phyloP scores from a whole-genome alignment of 768 basidiomycete species.

The Leccinum barrowsii region DNA sequence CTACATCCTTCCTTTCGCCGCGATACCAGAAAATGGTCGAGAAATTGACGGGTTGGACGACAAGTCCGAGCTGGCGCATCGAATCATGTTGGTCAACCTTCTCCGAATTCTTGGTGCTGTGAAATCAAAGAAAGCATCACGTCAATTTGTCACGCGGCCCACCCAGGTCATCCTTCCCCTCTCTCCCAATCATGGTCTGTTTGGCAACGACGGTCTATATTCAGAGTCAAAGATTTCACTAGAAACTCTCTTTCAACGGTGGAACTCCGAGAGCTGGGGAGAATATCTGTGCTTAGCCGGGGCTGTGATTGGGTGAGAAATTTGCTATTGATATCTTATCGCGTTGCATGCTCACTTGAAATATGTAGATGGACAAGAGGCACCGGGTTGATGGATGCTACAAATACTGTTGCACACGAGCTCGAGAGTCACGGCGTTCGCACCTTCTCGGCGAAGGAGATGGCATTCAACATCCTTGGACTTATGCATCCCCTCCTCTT shows the following conservation, averaged over 20 bases:
- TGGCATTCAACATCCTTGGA: slow-evolving; percentile 99
- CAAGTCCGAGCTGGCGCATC: slow-evolving; percentile 94
- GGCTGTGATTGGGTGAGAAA: slow-evolving; percentile 89
- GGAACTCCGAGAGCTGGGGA: slow-evolving; percentile 98
- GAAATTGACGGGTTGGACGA: slow-evolving; percentile 98
- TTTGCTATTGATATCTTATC: slow-evolving; percentile 8
- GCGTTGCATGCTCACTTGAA: slow-evolving; percentile 5
- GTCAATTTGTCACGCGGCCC: slow-evolving; percentile 94
- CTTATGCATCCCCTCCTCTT: slow-evolving; percentile 99
- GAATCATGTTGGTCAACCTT: slow-evolving; percentile 98
- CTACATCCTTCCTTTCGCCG: slow-evolving; percentile 98
- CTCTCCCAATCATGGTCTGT: slow-evolving; percentile 96
- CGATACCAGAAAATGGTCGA: slow-evolving; percentile 96
- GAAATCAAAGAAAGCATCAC: slow-evolving; percentile 96
- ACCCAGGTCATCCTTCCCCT: slow-evolving; percentile 98
- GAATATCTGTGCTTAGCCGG: slow-evolving; percentile 98
- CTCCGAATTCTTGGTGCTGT: slow-evolving; percentile 95
- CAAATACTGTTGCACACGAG: slow-evolving; percentile 91
- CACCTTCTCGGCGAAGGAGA: slow-evolving; percentile 99
- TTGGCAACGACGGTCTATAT: slow-evolving; percentile 97
- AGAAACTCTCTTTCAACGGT: slow-evolving; percentile 97
- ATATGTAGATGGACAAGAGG: slow-evolving; percentile 88
- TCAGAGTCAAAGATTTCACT: slow-evolving; percentile 98
- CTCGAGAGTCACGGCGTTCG: slow-evolving; percentile 91
- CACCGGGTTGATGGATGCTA: slow-evolving; percentile 94